These are phyloP conservation scores for Scheffersomyces stipitis DNA, from an alignment of 805 yeast species.

Conservation along the genomic window DNA sequence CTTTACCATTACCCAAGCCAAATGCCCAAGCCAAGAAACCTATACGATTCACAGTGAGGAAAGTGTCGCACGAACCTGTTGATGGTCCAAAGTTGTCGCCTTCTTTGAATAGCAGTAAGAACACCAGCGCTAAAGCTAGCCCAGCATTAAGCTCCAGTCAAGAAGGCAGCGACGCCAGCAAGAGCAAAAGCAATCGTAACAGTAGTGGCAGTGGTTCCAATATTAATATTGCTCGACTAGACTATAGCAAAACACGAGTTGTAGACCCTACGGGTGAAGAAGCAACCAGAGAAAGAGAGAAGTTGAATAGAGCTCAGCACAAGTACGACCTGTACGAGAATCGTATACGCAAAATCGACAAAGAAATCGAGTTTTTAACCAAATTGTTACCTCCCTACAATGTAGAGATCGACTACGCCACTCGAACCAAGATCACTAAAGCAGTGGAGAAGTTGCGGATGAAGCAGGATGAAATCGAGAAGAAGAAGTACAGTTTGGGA, in stretches of 20 bases:
- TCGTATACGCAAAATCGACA: constrained; percentile 36
- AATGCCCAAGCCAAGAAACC: constrained; percentile 16
- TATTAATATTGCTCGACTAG: no score
- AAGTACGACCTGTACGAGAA: constrained; percentile 34
- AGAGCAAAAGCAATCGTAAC: no score
- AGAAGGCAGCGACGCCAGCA: no score
- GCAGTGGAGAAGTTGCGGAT: constrained; percentile 40
- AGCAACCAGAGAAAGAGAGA: constrained; percentile 5
- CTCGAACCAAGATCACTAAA: constrained; percentile 37
- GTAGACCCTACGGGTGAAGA: background rate
- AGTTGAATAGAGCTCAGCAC: constrained; percentile 23
- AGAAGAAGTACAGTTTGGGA: constrained; percentile 42
- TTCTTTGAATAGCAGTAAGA: no score
- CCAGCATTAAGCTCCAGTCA: no score
- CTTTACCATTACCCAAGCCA: background rate
- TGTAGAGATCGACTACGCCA: constrained; percentile 43
- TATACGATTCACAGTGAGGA: constrained; percentile 33
- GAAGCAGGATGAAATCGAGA: constrained; percentile 42
- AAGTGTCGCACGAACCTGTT: constrained; percentile 29
- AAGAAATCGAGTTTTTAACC: constrained; percentile 38
- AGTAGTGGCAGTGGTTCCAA: background rate
- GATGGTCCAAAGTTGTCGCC: constrained; percentile 9
- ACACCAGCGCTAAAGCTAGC: no score
- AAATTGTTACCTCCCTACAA: constrained; percentile 44
- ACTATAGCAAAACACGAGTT: background rate